Evolutionary conservation across 2,329 filamentous ascomycete genomes (phyloP).

Genomic region (Exutisphaerella laricina): DNA sequence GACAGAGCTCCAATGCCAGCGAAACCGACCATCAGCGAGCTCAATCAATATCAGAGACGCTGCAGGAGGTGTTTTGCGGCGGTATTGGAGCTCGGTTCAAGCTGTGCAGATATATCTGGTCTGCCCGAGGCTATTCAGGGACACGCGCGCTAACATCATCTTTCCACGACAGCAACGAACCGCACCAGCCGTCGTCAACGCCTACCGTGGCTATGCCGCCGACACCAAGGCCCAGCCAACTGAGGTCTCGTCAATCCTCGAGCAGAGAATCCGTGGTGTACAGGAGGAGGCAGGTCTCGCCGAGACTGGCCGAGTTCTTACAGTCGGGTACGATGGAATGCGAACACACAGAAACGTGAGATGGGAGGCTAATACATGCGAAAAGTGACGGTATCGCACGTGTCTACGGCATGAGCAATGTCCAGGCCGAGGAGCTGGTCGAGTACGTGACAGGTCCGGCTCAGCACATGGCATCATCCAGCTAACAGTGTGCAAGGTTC

Average conservation of each 20-base stretch:
- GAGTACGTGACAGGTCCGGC: slow-evolving; percentile 64
- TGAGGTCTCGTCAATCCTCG: slow-evolving; percentile 98
- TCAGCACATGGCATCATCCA: background rate
- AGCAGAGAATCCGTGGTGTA: slow-evolving; percentile 98
- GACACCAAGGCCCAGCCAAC: slow-evolving; percentile 94
- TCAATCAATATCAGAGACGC: slow-evolving; percentile 41
- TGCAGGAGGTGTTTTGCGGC: slow-evolving; percentile 34
- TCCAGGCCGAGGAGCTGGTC: slow-evolving; percentile 99
- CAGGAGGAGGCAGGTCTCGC: slow-evolving; percentile 94
- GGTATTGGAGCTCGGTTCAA: slow-evolving; percentile 33
- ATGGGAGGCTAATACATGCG: slow-evolving; percentile 12
- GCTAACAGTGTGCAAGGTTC: slow-evolving; percentile 59
- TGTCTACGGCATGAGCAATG: slow-evolving; percentile 99
- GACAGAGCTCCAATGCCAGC: slow-evolving; percentile 39
- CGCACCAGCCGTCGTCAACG: slow-evolving; percentile 71
- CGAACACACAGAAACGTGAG: background rate
- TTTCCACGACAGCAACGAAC: slow-evolving; percentile 66
- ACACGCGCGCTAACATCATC: slow-evolving; percentile 46
- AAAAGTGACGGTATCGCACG: slow-evolving; percentile 99
- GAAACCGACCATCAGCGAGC: slow-evolving; percentile 14
- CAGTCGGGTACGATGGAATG: slow-evolving; percentile 76
- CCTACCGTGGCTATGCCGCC: slow-evolving; percentile 74
- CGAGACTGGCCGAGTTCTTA: slow-evolving; percentile 98
- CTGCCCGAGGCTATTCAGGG: slow-evolving; percentile 26
- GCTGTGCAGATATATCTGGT: slow-evolving; percentile 32